Conservation (phyloP, 2,329 filamentous ascomycete species). For the Pezicula carpinea region DNA sequence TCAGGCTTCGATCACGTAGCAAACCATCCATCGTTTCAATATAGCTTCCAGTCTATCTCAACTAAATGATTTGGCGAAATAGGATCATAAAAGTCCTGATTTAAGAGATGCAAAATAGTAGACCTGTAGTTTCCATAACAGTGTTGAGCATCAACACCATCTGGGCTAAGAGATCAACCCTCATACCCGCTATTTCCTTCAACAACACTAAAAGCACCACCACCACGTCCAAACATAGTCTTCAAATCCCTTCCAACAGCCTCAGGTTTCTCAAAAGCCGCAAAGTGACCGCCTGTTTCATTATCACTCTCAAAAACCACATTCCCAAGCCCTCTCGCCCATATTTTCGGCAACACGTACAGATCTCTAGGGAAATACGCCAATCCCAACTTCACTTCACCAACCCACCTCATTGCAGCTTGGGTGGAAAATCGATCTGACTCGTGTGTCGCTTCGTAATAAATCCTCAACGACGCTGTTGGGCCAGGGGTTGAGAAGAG, state of each 20-base stretch:
- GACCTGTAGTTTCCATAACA: too few relatives aligned
- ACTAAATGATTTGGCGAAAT: too few relatives aligned
- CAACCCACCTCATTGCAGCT: slow-evolving; percentile 2
- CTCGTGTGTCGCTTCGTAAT: slow-evolving; percentile 59
- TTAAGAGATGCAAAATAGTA: too few relatives aligned
- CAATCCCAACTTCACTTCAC: slow-evolving; percentile 44
- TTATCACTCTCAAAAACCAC: slow-evolving; percentile 48
- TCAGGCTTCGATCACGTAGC: too few relatives aligned
- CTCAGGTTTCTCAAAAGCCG: slow-evolving; percentile 52
- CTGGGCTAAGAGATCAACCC: too few relatives aligned
- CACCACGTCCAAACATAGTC: slow-evolving; percentile 50
- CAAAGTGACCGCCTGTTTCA: slow-evolving; percentile 44
- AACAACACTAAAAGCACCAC: slow-evolving; percentile 34
- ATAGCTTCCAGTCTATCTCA: too few relatives aligned
- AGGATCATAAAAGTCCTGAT: too few relatives aligned
- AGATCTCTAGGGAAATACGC: slow-evolving; percentile 57
- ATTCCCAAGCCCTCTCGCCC: slow-evolving; percentile 50
- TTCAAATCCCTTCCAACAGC: slow-evolving; percentile 46
- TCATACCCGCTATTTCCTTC: slow-evolving; percentile 3
- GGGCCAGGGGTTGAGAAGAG: slow-evolving; percentile 67
- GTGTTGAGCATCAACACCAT: too few relatives aligned
- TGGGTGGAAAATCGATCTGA: slow-evolving; percentile 4
- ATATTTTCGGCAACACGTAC: slow-evolving; percentile 45
- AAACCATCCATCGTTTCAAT: too few relatives aligned
- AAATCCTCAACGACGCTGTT: slow-evolving; percentile 62